Evolutionary conservation across 2,329 filamentous ascomycete genomes (phyloP), one percentile per base, ranked within the genome.

Genomic region (Pseudocercospora fijiensis): DNA sequence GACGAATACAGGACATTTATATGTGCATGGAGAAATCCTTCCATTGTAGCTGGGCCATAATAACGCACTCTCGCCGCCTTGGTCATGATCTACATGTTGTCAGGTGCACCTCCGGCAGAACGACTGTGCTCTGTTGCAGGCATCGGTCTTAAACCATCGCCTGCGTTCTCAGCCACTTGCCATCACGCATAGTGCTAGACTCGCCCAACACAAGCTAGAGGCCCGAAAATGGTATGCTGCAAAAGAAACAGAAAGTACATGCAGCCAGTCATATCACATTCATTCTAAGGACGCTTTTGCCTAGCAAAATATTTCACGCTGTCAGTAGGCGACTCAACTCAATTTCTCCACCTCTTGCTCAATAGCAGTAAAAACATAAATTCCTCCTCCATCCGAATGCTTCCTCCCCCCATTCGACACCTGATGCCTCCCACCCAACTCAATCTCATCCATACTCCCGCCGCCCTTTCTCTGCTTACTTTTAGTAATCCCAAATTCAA

Each of bases 331-430:
- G 52, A 45, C 55, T 20, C 51, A 13, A 13, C 52, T 27, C n/a
- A 47, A 30, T 27, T 24, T 65, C 49, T 66, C 61, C n/a, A 62
- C 62, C 45, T 68, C 57, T 41, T 68, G 64, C 53, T 68, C 66
- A 58, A 69, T 69, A 11, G 60, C 59, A 41, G 60, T 67, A 64
- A 62, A 41, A 16, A 67, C 66, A 41, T 65, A 66, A 28, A 65
- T 69, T 37, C 61, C 59, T 37, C 61, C 59, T n/a, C 61, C 66
- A 58, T 57, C 45, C 16, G 59, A 5, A 8, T n/a, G 37, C 16
- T 41, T 8, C 55, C 61, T 62, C 24, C 61, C 66, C 24, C 61
- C 66, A 58, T 58, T 49, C 18, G 61, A 56, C 18, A 60, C 33
- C 3, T 60, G 24, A 41, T 61, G 16, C 41, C 43, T 33, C n/a